A percentile compares a stretch with the other conserved stretches of the same genome.
Conservation (phyloP, 2,329 filamentous ascomycete species). For the Diaporthe aspalathi region DNA sequence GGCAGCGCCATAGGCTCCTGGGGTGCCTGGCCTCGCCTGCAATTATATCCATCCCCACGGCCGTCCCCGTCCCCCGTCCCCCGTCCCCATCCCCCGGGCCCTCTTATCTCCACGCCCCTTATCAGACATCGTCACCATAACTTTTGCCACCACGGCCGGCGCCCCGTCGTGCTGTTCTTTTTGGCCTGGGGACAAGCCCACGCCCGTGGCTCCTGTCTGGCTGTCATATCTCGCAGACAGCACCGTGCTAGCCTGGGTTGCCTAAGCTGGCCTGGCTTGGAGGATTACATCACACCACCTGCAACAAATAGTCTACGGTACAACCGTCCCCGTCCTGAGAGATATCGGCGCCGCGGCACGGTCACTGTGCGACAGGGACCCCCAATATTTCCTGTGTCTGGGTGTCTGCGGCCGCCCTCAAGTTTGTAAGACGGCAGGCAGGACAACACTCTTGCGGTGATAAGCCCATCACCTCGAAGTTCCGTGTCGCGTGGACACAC, state of each 20-base stretch:
- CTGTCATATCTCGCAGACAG: conserved; percentile 37
- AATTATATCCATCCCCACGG: conserved; percentile 26
- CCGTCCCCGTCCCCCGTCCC: background rate
- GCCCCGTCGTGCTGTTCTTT: conserved; percentile 10
- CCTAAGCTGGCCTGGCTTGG: conserved; percentile 37
- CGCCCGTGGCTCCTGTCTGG: conserved; percentile 23
- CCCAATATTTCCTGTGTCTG: conserved; percentile 25
- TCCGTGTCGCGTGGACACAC: conserved; percentile 11
- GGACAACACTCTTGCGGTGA: conserved; percentile 23
- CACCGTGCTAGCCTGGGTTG: conserved; percentile 34
- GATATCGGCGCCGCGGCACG: conserved; percentile 34
- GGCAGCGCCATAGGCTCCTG: conserved; percentile 11
- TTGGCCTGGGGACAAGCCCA: conserved; percentile 13
- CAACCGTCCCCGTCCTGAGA: conserved; percentile 2
- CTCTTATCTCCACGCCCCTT: conserved; percentile 33
- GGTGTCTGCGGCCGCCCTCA: conserved; percentile 26
- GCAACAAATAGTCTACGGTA: conserved; percentile 23
- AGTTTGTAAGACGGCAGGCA: conserved; percentile 17
- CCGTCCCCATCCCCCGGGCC: background rate
- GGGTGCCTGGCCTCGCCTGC: conserved; percentile 3
- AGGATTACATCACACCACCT: conserved; percentile 34
- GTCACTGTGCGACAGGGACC: background rate
- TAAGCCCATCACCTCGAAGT: conserved; percentile 18
- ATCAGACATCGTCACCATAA: conserved; percentile 33
- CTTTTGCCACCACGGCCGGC: conserved; percentile 23